Base-by-base conservation (phyloP, 2,329 filamentous ascomycete species). In the Aaosphaeria arxii region DNA sequence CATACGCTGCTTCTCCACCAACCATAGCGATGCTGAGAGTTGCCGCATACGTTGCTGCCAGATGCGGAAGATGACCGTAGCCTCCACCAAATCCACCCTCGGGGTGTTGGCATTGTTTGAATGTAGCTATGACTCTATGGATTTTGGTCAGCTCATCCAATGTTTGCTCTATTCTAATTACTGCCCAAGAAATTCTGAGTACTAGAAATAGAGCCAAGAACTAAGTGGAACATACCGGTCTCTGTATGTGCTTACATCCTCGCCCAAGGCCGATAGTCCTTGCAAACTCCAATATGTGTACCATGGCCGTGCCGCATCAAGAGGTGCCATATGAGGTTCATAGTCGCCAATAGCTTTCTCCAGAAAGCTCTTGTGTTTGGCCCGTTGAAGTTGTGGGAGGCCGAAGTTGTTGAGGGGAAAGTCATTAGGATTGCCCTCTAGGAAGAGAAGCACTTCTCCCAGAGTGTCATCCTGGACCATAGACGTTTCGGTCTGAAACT, bases 221-320 rank as follows among this genome's bases (percentile, higher is more conserved):
- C 17, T 24, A 24, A 24, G 17, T 24, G 17, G 17, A 24, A 71
- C 77, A 55, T 74, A 82, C 72, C 81, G 78, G 55, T 87, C 75
- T 47, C 86, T 82, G 69, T 89, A 92, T 47, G 67, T 62, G 6
- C 73, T 75, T 36, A 83, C 71, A 66, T 96, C 89, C 64, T 91
- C 83, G 42, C 89, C 91, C 43, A 99, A 74, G 32, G 91, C 77
- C 29, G 80, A 77, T 55, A 99, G 76, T 2, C 83, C 90, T 32
- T 86, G 83, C 46, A 97, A 76, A 45, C 83, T 88, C 94, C 94
- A 99, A 74, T 96, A 97, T 55, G 96, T 79, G 62, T 96, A 82
- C 94, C 94, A 99, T 7, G 94, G 91, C 47, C 92, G 79, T 65
- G 88, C 91, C 31, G 94, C 87, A 75, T 99, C 94, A 57, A 91